Base-by-base conservation (phyloP, 225 moss, liverwort and hornwort species). In the Anthoceros angustus region DNA sequence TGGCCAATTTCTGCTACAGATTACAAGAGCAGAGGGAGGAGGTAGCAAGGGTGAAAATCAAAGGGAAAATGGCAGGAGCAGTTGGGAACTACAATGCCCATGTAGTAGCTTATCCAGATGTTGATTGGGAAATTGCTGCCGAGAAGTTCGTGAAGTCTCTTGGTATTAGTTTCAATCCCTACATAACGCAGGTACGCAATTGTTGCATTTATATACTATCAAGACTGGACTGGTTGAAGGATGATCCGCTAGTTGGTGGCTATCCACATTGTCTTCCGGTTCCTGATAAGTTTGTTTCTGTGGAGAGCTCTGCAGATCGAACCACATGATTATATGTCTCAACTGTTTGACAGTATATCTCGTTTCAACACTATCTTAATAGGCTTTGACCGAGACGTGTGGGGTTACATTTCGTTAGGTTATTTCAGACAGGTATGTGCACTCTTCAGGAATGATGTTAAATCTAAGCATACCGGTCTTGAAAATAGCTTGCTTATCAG, bases 21-120 rank as follows among this genome's bases (percentile, higher is more conserved):
- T 74, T 93, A 64, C 80, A 77, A 74, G 77, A 75, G 66, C 82
- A 87, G 66, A 77, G 86, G 61, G 73, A 84, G 32, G 76, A 79
- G 73, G 84, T 82, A 49, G 78, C 77, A 12, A 65, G 66, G 42
- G 86, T 93, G 43, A 82, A 86, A 67, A 76, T 78, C 63, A 75
- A 79, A 20, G 93, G 93, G 49, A 93, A 93, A 71, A 86, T 93
- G 62, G 93, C 93, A 16, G 93, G 93, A 68, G 93, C 93, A 68
- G 89, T 93, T 63, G 93, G 93, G 60, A 93, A 93, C 70, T 93
- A 90, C 68, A 93, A 93, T 70, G 93, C 93, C 43, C 90, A 89
- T 63, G 83, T 87, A 80, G 83, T 84, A 61, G 76, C 89, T 25
- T 83, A 93, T 70, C 87, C 90, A 46, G 70, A 79, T n/a, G 71